These are phyloP conservation scores for Citrullus colocynthis DNA, from an alignment of 306 rosid genomes.

Conservation along the genomic window DNA sequence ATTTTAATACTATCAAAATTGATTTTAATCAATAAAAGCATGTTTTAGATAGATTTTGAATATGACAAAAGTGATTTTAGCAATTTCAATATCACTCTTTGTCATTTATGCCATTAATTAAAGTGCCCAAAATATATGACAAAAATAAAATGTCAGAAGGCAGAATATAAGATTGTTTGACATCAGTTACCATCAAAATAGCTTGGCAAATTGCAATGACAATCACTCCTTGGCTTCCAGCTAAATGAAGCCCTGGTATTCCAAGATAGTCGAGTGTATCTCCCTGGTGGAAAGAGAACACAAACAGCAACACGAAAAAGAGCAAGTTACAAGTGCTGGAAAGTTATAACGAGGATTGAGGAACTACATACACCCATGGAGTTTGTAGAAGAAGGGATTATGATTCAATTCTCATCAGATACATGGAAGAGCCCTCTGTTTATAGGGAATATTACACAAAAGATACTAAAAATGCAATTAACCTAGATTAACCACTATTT, in stretches of 20 bases:
- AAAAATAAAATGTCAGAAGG: background rate
- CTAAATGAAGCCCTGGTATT: conserved; percentile 82
- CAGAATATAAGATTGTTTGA: background rate
- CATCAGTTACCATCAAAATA: conserved; percentile 57
- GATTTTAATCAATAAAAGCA: too few relatives aligned
- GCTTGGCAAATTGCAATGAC: conserved; percentile 93
- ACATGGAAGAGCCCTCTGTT: too few relatives aligned
- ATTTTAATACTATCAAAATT: too few relatives aligned
- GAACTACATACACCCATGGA: background rate
- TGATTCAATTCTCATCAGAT: background rate
- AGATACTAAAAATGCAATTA: too few relatives aligned
- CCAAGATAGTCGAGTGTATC: conserved; percentile 92
- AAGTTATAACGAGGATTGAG: background rate
- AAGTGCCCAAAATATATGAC: background rate
- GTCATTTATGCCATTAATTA: background rate
- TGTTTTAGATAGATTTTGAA: too few relatives aligned
- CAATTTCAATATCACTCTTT: too few relatives aligned
- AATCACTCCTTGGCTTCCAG: conserved; percentile 91
- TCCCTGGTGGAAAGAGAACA: conserved; percentile 42
- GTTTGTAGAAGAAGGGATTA: background rate
- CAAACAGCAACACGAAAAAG: background rate
- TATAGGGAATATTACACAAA: too few relatives aligned
- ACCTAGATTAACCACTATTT: too few relatives aligned
- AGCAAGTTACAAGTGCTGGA: background rate
- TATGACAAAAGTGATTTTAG: too few relatives aligned